Evolutionary conservation across 1,284 basidiomycete genomes (phyloP).

Genomic region (Cryptococcus maquisensis): DNA sequence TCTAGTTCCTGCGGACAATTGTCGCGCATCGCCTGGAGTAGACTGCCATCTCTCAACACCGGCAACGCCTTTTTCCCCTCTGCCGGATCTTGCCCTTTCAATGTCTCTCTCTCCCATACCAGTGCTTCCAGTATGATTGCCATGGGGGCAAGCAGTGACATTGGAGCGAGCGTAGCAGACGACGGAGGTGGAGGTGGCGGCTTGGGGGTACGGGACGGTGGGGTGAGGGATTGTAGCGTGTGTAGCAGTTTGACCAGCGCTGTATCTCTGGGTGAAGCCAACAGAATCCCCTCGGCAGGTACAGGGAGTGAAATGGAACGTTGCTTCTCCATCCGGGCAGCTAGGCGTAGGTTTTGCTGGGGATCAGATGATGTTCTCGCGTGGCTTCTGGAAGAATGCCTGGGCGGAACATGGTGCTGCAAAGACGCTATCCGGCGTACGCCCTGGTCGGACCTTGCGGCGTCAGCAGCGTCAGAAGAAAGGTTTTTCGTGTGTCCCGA

Average conservation of each 20-base stretch:
- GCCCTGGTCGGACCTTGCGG: background rate
- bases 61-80: constrained; percentile 8
- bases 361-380: constrained; percentile 17
- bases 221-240: constrained; percentile 17
- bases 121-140: constrained; percentile 32
- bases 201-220: constrained; percentile 9
- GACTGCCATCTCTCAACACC: constrained; percentile 10
- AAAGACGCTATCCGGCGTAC: constrained; percentile 8
- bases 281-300: constrained; percentile 1
- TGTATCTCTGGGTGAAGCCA: background rate
- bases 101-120: constrained; percentile 23
- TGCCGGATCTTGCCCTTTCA: constrained; percentile 10
- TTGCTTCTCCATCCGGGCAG: background rate
- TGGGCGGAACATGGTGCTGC: background rate
- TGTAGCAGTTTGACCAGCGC: constrained; percentile 10
- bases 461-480: background rate
- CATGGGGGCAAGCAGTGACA: constrained; percentile 23
- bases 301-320: constrained; percentile 4
- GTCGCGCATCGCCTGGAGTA: constrained; percentile 9
- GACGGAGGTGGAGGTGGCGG: constrained; percentile 7
- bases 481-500: background rate
- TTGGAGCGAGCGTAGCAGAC: constrained; percentile 16
- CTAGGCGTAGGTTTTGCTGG: background rate
- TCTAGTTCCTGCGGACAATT: constrained; percentile 13
- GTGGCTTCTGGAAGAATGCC: constrained; percentile 2